Conservation (phyloP, 306 rosid species). For the Vigna angularis region DNA sequence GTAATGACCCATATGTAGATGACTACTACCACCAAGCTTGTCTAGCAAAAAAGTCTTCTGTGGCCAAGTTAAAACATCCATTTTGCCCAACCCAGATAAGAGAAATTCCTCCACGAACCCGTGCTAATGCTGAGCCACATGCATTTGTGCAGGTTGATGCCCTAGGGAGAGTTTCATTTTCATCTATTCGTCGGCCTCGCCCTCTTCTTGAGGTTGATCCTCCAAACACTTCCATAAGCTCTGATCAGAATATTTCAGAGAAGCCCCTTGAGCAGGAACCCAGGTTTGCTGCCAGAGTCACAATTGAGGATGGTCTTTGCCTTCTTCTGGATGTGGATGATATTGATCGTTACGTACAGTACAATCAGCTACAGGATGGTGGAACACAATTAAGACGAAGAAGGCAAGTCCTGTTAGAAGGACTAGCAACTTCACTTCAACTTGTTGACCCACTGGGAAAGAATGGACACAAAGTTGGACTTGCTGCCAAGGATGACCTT, state of each 20-base stretch:
- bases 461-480: conserved; percentile 59
- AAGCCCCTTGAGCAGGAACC: conserved; percentile 66
- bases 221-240: conserved; percentile 51
- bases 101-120: conserved; percentile 56
- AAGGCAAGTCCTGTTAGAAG: conserved; percentile 62
- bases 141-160: conserved; percentile 56
- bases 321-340: conserved; percentile 69
- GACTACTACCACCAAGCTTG: conserved; percentile 68
- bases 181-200: conserved; percentile 58
- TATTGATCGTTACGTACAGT: conserved; percentile 58
- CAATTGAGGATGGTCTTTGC: conserved; percentile 64
- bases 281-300: conserved; percentile 64
- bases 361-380: conserved; percentile 58
- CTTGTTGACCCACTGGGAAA: conserved; percentile 66
- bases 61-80: conserved; percentile 51
- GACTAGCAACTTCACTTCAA: conserved; percentile 63
- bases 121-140: conserved; percentile 52
- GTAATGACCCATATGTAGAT: conserved; percentile 58
- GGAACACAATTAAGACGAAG: conserved; percentile 60
- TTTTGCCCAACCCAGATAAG: conserved; percentile 61
- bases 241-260: conserved; percentile 55
- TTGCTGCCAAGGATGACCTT: conserved; percentile 60
- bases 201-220: conserved; percentile 65
- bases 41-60: conserved; percentile 50
- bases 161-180: conserved; percentile 58